Percentiles rank a stretch among this genome's conserved stretches.
Conservation (phyloP, 2,329 filamentous ascomycete genomes). For the Paecilomyces niveus region DNA sequence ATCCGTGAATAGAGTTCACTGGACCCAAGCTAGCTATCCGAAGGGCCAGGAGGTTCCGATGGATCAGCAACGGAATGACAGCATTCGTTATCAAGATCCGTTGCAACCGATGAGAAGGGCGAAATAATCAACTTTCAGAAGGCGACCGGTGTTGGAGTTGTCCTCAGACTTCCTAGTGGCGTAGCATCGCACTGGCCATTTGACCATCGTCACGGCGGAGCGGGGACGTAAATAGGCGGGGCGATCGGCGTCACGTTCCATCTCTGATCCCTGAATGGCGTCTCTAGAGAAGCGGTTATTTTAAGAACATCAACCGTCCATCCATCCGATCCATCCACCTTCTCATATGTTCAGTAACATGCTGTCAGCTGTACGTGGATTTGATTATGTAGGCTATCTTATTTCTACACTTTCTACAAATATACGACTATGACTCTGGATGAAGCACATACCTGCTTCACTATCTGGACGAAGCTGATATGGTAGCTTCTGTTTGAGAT, state of each 20-base stretch:
- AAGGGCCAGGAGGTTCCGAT: neutral
- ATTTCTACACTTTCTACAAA: too few species aligned
- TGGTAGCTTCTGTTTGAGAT: neutral
- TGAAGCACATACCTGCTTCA: neutral
- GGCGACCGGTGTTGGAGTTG: neutral
- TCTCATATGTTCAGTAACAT: neutral
- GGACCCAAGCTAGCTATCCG: neutral
- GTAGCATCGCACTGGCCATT: neutral
- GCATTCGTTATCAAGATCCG: neutral
- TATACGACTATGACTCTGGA: neutral
- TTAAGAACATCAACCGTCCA: neutral
- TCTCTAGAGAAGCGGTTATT: neutral
- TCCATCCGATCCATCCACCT: neutral
- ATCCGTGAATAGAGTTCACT: neutral
- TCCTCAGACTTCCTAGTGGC: neutral
- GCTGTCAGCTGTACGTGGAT: too few species aligned
- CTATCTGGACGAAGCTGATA: neutral
- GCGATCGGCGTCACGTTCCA: neutral
- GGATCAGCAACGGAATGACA: neutral
- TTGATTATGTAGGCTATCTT: too few species aligned
- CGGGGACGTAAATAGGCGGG: neutral
- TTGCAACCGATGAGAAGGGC: neutral
- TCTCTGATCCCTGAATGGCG: too few species aligned
- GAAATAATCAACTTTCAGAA: neutral
- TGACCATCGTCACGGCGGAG: neutral